These are phyloP conservation scores for Fraxinus dipetala DNA, from an alignment of 305 asterid species.

Conservation along the genomic window DNA sequence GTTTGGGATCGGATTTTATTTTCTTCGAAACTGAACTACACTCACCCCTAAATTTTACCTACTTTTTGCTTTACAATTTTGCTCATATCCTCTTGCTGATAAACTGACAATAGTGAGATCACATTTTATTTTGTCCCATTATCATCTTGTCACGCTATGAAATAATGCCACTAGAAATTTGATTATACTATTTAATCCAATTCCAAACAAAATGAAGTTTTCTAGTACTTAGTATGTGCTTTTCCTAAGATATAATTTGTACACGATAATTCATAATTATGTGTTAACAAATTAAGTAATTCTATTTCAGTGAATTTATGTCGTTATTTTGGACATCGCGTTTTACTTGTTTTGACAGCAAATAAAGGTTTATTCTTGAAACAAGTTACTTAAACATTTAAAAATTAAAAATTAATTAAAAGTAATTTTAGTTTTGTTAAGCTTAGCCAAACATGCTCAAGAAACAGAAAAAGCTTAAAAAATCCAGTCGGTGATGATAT, in stretches of 20 bases:
- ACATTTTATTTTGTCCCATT: background rate
- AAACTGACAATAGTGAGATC: background rate
- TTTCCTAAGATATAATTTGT: too few relatives aligned
- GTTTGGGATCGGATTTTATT: background rate
- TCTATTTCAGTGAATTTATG: background rate
- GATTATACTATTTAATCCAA: background rate
- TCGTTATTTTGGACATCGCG: background rate
- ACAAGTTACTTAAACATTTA: background rate
- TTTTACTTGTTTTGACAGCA: background rate
- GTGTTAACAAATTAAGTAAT: background rate
- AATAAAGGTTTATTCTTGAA: background rate
- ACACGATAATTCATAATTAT: background rate
- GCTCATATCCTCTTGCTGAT: background rate
- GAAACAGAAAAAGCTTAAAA: background rate
- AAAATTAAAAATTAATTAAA: background rate
- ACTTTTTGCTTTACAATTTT: background rate
- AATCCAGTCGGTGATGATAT: constrained; percentile 29
- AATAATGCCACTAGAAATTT: background rate
- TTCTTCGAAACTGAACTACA: background rate
- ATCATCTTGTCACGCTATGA: background rate
- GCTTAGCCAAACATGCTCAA: background rate
- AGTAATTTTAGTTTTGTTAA: background rate
- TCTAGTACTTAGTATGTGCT: background rate
- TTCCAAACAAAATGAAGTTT: background rate
- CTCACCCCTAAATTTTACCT: background rate